phyloP scores from a whole-genome alignment of 371 early-diverging fungal species.

The Blakeslea trispora region DNA sequence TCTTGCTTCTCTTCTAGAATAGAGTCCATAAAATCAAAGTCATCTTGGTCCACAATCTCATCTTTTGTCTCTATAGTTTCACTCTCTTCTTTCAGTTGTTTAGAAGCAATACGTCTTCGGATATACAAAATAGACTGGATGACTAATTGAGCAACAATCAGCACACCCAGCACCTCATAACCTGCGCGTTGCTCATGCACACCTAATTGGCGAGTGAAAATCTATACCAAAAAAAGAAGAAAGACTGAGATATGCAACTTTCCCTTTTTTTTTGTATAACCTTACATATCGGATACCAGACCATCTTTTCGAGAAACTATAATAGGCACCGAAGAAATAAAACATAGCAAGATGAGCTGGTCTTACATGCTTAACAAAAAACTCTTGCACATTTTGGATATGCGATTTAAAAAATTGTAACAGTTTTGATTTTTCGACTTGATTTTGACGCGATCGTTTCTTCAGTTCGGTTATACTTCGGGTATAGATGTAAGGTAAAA shows the following conservation, averaged over 20 bases:
- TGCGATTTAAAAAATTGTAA: constrained; percentile 5
- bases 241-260: background rate
- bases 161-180: constrained; percentile 82
- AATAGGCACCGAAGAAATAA: constrained; percentile 81
- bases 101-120: constrained; percentile 30
- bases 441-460: constrained; percentile 32
- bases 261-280: too few species aligned
- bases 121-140: constrained; percentile 53
- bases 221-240: constrained; percentile 32
- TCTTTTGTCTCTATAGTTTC: constrained; percentile 11
- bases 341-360: constrained; percentile 79
- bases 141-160: constrained; percentile 72
- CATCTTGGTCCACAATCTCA: constrained; percentile 39
- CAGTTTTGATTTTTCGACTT: constrained; percentile 7
- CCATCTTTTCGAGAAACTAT: constrained; percentile 76
- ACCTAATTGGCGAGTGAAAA: constrained; percentile 74
- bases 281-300: constrained; percentile 78
- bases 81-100: constrained; percentile 20
- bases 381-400: constrained; percentile 37
- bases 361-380: constrained; percentile 43
- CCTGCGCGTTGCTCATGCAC: constrained; percentile 75
- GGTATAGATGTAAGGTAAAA: constrained; percentile 62
- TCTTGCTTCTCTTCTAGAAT: constrained; percentile 40
- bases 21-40: constrained; percentile 47
- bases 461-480: constrained; percentile 51